Percentiles rank a stretch among this genome's conserved stretches.
These are phyloP conservation scores for Sugiyamaella lignohabitans DNA, from an alignment of 805 yeast genomes.

Conservation along the genomic window DNA sequence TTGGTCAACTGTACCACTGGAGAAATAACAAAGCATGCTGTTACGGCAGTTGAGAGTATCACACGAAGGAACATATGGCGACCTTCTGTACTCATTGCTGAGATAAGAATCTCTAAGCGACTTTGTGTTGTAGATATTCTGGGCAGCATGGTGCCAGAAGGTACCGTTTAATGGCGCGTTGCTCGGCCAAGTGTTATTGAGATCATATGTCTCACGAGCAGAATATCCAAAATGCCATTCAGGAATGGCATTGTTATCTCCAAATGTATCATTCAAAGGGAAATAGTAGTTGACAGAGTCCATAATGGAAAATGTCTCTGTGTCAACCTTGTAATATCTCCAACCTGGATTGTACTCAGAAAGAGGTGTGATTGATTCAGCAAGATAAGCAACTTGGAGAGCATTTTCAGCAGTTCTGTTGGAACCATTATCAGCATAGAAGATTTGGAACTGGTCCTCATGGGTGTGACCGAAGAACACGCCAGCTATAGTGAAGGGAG, in stretches of 20 bases:
- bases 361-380: slow-evolving; percentile 61
- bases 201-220: slow-evolving; percentile 43
- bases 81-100: slow-evolving; percentile 44
- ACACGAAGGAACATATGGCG: slow-evolving; percentile 52
- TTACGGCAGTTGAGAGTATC: slow-evolving; percentile 30
- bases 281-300: slow-evolving; percentile 53
- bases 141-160: slow-evolving; percentile 55
- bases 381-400: slow-evolving; percentile 54
- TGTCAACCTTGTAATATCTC: slow-evolving; percentile 65
- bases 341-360: slow-evolving; percentile 58
- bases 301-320: slow-evolving; percentile 52
- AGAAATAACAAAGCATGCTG: slow-evolving; percentile 37
- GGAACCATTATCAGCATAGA: slow-evolving; percentile 36
- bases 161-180: slow-evolving; percentile 55
- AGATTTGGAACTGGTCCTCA: slow-evolving; percentile 55
- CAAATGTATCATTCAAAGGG: slow-evolving; percentile 48
- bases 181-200: slow-evolving; percentile 44
- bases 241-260: slow-evolving; percentile 31
- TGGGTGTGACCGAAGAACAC: slow-evolving; percentile 70
- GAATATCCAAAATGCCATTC: slow-evolving; percentile 59
- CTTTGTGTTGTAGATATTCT: slow-evolving; percentile 41
- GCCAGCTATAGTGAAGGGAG: slow-evolving; percentile 62
- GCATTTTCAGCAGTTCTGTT: slow-evolving; percentile 42
- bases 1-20: slow-evolving; percentile 28
- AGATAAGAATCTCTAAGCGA: slow-evolving; percentile 41